Percentiles rank a stretch among this genome's conserved stretches.
These are phyloP conservation scores for Schizothecium vesticola DNA, from an alignment of 495 filamentous ascomycete genomes.

Conservation along the genomic window DNA sequence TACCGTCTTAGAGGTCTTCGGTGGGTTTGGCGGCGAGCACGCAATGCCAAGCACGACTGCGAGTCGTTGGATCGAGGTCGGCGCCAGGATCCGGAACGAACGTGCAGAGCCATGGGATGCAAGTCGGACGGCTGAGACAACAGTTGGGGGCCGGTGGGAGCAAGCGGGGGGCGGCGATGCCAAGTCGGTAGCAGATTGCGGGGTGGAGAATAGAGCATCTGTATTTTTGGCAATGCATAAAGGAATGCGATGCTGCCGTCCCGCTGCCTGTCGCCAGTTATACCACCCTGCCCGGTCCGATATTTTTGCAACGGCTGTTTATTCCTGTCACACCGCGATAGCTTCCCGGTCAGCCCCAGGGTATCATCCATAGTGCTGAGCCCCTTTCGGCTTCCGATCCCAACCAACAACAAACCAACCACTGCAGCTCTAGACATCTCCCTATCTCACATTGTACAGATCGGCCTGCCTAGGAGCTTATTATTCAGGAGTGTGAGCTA, in stretches of 20 bases:
- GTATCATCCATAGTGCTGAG: neutral
- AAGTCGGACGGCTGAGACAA: neutral
- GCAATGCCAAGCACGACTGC: neutral
- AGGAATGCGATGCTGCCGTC: neutral
- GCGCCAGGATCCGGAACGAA: neutral
- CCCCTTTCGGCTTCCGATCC: neutral
- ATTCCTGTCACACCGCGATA: neutral
- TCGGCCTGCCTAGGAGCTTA: neutral
- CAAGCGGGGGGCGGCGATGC: neutral
- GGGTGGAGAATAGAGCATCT: neutral
- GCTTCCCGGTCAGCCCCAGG: neutral
- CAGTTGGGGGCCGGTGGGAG: neutral
- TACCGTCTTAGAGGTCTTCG: neutral
- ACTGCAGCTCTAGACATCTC: neutral
- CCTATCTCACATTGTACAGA: neutral
- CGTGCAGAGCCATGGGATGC: neutral
- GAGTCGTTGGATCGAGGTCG: neutral
- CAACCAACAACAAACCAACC: neutral
- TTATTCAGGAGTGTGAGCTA: neutral
- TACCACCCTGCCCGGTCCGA: neutral
- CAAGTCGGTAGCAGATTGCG: neutral
- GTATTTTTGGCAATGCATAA: neutral
- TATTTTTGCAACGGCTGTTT: neutral
- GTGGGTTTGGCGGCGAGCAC: neutral
- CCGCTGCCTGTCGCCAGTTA: neutral